phyloP scores from a whole-genome alignment of 2,329 filamentous ascomycete species.

The Tothia fuscella region DNA sequence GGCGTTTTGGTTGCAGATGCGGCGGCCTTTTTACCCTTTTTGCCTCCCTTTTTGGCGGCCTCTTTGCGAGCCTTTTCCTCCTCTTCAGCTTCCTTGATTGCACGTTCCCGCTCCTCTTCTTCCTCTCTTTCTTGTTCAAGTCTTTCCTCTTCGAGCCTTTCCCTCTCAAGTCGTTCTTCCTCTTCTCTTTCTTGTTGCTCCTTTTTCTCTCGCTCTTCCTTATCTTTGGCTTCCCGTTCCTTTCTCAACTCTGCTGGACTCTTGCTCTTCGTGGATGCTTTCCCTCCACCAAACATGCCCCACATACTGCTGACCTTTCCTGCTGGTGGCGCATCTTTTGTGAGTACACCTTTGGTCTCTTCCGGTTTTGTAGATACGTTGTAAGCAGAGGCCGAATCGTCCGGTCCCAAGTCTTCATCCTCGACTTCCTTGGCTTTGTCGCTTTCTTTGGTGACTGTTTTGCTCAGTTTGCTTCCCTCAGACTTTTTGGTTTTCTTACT shows the following conservation, averaged over 20 bases:
- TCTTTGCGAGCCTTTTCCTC: constrained; percentile 4
- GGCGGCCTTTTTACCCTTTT: constrained; percentile 17
- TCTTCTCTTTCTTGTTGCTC: constrained; percentile 18
- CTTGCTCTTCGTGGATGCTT: background rate
- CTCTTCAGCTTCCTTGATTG: constrained; percentile 22
- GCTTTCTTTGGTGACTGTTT: constrained; percentile 4
- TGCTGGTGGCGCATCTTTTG: background rate
- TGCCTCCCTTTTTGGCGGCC: constrained; percentile 15
- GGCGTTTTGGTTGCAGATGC: constrained; percentile 16
- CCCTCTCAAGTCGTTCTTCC: constrained; percentile 18
- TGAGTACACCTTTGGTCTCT: background rate
- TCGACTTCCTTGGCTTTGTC: constrained; percentile 3
- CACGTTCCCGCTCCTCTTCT: constrained; percentile 14
- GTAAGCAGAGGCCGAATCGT: constrained; percentile 9
- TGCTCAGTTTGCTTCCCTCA: constrained; percentile 16
- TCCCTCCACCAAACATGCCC: constrained; percentile 4
- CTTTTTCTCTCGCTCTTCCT: constrained; percentile 26
- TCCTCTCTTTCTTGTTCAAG: constrained; percentile 21
- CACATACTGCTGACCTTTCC: constrained; percentile 6
- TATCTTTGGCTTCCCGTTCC: constrained; percentile 32
- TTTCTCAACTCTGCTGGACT: constrained; percentile 8
- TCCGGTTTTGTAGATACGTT: background rate
- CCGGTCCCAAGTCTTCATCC: constrained; percentile 7
- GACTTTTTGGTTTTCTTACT: constrained; percentile 20
- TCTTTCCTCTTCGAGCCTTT: constrained; percentile 20